A percentile compares a stretch with the other conserved stretches of the same genome.
Conservation (phyloP, 352 stramenopile species). For the Globisporangium camurandrum region DNA sequence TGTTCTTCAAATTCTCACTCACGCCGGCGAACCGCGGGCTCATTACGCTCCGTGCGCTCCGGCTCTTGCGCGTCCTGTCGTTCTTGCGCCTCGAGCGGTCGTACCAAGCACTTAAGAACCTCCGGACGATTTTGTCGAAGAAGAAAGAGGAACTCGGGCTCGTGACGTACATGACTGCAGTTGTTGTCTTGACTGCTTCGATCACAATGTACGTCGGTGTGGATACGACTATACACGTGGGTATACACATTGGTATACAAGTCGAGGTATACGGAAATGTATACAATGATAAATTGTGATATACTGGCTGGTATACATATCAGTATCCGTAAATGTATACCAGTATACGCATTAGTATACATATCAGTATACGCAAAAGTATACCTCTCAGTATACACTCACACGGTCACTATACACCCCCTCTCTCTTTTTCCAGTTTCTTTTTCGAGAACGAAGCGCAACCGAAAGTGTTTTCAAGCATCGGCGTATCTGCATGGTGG, state of each 20-base stretch:
- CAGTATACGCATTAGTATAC: too few species aligned
- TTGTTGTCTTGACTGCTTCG: conserved; percentile 72
- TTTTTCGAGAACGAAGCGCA: conserved; percentile 73
- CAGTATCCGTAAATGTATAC: not conserved
- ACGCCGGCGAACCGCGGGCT: conserved; percentile 25
- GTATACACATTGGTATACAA: not conserved
- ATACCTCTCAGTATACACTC: too few species aligned
- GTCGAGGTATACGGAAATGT: too few species aligned
- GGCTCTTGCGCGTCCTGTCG: conserved; percentile 70
- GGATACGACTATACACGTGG: not conserved
- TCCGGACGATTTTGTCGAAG: conserved; percentile 61
- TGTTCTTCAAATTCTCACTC: conserved; percentile 48
- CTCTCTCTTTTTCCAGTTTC: too few species aligned
- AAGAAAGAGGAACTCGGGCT: conserved; percentile 76
- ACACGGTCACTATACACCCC: too few species aligned
- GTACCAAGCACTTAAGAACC: conserved; percentile 71
- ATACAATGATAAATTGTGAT: too few species aligned
- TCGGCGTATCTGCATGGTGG: conserved; percentile 73
- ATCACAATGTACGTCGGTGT: conserved; percentile 62
- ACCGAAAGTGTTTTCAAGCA: conserved; percentile 69
- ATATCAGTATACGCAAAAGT: too few species aligned
- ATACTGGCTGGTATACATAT: not conserved
- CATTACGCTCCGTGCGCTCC: conserved; percentile 62
- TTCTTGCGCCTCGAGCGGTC: conserved; percentile 73
- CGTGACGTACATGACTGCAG: conserved; percentile 71